Conservation (phyloP, 1,284 basidiomycete species). For the Cryptococcus hybrid region DNA sequence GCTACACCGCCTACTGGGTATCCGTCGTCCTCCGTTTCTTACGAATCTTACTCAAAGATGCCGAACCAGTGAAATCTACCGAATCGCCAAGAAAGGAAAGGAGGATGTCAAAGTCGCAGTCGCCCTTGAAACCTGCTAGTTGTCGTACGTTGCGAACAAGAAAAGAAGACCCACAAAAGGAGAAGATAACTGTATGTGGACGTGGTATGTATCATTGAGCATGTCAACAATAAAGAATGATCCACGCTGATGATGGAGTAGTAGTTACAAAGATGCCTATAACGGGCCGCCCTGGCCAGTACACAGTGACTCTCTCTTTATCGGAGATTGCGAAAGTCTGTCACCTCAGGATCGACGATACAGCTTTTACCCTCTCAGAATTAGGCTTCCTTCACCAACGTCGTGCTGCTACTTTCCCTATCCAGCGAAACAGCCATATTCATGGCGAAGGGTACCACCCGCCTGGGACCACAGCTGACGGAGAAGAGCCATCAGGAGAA, state of each 20-base stretch:
- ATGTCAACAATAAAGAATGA: background rate
- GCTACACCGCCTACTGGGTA: slow-evolving; percentile 91
- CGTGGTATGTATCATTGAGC: slow-evolving; percentile 15
- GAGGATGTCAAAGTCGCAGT: background rate
- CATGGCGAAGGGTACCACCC: background rate
- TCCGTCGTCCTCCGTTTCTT: slow-evolving; percentile 80
- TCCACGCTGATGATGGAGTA: background rate
- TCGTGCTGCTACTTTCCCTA: slow-evolving; percentile 7
- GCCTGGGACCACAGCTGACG: background rate
- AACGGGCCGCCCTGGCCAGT: slow-evolving; percentile 23
- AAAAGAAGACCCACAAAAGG: slow-evolving; percentile 6
- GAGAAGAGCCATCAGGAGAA: slow-evolving; percentile 1
- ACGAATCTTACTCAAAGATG: slow-evolving; percentile 54
- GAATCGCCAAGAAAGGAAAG: slow-evolving; percentile 7
- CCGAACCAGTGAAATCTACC: slow-evolving; percentile 10
- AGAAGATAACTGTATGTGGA: slow-evolving; percentile 18
- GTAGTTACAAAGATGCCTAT: slow-evolving; percentile 14
- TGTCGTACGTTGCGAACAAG: slow-evolving; percentile 19
- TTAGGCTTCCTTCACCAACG: slow-evolving; percentile 67
- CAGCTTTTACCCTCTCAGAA: slow-evolving; percentile 82
- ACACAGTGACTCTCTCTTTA: slow-evolving; percentile 62
- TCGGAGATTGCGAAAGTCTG: slow-evolving; percentile 73
- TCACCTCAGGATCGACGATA: slow-evolving; percentile 78
- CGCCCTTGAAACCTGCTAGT: slow-evolving; percentile 9
- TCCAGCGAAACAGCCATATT: background rate